Conservation (phyloP, 805 yeast species). For the Candida oleophila region DNA sequence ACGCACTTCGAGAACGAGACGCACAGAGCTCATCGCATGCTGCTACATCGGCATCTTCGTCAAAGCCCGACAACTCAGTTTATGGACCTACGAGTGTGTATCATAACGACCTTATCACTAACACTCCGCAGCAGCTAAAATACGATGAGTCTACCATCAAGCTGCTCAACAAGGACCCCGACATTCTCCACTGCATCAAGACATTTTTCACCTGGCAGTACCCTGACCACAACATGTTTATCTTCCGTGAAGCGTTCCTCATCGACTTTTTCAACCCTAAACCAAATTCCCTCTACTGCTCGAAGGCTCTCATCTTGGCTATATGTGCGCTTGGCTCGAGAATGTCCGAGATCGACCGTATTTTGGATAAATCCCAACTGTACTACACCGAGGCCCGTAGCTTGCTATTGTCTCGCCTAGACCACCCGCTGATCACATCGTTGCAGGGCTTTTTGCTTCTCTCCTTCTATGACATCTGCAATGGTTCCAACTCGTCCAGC, state of each 20-base stretch:
- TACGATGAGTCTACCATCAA: constrained; percentile 13
- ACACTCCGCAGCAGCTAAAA: constrained; percentile 10
- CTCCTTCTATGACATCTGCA: constrained; percentile 62
- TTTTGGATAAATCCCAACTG: constrained; percentile 38
- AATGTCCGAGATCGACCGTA: constrained; percentile 42
- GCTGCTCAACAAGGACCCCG: constrained; percentile 33
- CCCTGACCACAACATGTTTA: constrained; percentile 61
- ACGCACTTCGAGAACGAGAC: background rate
- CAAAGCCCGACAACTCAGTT: constrained; percentile 20
- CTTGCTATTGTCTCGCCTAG: constrained; percentile 38
- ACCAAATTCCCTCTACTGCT: constrained; percentile 52
- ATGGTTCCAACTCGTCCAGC: constrained; percentile 56
- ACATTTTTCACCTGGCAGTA: constrained; percentile 64
- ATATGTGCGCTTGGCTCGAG: constrained; percentile 61
- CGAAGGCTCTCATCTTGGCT: constrained; percentile 51
- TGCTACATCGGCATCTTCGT: background rate
- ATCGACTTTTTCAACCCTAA: constrained; percentile 60
- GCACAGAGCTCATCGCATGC: background rate
- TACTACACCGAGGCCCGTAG: constrained; percentile 50
- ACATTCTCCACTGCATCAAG: constrained; percentile 35
- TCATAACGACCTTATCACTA: constrained; percentile 26
- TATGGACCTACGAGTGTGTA: constrained; percentile 49
- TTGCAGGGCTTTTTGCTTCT: constrained; percentile 58
- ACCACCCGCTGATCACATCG: constrained; percentile 51
- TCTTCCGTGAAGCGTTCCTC: constrained; percentile 63